Evolutionary conservation across 164 flowering plant genomes (phyloP).

Genomic region (Litsea cubeba): DNA sequence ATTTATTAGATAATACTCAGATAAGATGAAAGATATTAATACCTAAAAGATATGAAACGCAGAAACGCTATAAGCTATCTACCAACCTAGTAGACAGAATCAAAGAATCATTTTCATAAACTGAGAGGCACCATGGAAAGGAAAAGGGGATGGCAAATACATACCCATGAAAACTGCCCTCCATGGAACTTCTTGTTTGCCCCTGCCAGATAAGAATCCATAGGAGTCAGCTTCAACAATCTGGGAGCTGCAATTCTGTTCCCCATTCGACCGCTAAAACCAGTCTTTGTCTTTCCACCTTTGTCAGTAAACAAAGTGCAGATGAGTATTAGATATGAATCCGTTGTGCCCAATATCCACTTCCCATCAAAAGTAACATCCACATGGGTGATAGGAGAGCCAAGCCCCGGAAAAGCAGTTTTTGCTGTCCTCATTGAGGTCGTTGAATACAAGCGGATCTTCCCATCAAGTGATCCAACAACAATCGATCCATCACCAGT

Average conservation of each 20-base stretch:
- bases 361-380: conserved; percentile 99
- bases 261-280: conserved; percentile 88
- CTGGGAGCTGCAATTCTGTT: conserved; percentile 89
- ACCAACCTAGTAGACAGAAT: background rate
- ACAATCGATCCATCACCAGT: conserved; percentile 97
- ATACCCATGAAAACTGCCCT: conserved; percentile 96
- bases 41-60: background rate
- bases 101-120: background rate
- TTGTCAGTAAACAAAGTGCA: conserved; percentile 83
- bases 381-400: conserved; percentile 89
- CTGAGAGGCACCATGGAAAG: background rate
- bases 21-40: too few relatives aligned
- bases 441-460: conserved; percentile 82
- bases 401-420: conserved; percentile 98
- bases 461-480: conserved; percentile 96
- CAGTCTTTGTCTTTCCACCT: conserved; percentile 86
- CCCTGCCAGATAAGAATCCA: conserved; percentile 90
- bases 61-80: background rate
- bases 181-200: conserved; percentile 70
- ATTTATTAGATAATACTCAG: too few relatives aligned
- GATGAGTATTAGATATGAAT: conserved; percentile 80
- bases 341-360: conserved; percentile 96
- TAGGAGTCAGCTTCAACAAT: conserved; percentile 79
- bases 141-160: background rate
- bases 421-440: conserved; percentile 92